phyloP scores from a whole-genome alignment of 306 rosid genomes.

The Herpetospermum pedunculosum region DNA sequence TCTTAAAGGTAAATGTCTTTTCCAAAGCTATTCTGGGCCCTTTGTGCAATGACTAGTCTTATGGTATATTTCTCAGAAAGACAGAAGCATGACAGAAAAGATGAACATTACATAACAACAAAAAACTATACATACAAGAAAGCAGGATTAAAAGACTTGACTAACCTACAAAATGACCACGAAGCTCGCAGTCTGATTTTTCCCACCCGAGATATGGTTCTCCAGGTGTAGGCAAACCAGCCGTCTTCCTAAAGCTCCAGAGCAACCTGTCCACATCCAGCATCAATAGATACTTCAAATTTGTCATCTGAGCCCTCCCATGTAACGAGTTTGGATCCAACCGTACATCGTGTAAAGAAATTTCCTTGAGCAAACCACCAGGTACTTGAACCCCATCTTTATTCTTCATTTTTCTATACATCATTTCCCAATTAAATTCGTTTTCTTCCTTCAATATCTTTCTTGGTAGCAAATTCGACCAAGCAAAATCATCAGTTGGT shows the following conservation, averaged over 20 bases:
- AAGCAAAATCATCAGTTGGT: slow-evolving; percentile 60
- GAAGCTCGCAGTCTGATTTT: slow-evolving; percentile 31
- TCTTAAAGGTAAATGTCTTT: not conserved
- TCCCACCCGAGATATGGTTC: slow-evolving; percentile 69
- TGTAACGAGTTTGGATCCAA: slow-evolving; percentile 39
- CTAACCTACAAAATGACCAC: slow-evolving; percentile 91
- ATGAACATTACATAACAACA: not conserved
- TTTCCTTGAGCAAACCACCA: slow-evolving; percentile 45
- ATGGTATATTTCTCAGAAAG: not conserved
- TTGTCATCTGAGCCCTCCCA: slow-evolving; percentile 55
- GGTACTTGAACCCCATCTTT: slow-evolving; percentile 17
- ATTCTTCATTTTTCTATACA: slow-evolving; percentile 49
- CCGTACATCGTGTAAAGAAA: slow-evolving; percentile 57
- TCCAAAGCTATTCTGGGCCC: not conserved
- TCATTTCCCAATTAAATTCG: slow-evolving; percentile 39
- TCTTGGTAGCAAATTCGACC: slow-evolving; percentile 58
- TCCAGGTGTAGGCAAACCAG: slow-evolving; percentile 64
- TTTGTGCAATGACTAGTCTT: not conserved
- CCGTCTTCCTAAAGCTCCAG: slow-evolving; percentile 76
- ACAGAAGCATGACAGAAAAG: not conserved
- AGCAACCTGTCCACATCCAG: slow-evolving; percentile 59
- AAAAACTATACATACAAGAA: not conserved
- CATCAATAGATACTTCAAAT: slow-evolving; percentile 65
- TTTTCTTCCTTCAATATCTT: slow-evolving; percentile 38
- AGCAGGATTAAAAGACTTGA: not conserved